Percentiles rank a stretch among this genome's conserved stretches.
These are phyloP conservation scores for Hordeum marinum DNA, from an alignment of 176 grass and related monocot species.

Conservation along the genomic window DNA sequence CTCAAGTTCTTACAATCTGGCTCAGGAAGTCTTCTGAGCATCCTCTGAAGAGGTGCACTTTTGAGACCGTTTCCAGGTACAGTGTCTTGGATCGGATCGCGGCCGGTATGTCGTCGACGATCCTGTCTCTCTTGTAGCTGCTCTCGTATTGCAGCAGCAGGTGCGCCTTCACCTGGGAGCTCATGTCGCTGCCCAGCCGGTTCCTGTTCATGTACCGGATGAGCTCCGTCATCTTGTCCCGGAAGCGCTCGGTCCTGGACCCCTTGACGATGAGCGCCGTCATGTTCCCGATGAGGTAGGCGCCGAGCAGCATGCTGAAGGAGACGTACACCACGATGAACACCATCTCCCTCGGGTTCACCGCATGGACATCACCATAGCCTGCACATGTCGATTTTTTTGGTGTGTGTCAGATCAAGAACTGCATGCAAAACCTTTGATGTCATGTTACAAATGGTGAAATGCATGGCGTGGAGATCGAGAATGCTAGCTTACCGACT, in stretches of 20 bases:
- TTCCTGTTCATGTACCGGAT: conserved; percentile 96
- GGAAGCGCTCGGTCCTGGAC: conserved; percentile 73
- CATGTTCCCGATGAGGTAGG: conserved; percentile 94
- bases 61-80: conserved; percentile 64
- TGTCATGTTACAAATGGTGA: background rate
- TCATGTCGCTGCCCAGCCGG: conserved; percentile 60
- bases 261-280: conserved; percentile 89
- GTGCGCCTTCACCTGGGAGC: conserved; percentile 64
- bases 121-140: conserved; percentile 59
- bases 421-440: background rate
- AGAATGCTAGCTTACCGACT: conserved; percentile 39
- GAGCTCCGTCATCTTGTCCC: conserved; percentile 92
- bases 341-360: conserved; percentile 76
- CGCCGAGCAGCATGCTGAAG: conserved; percentile 71
- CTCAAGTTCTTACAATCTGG: conserved; percentile 71
- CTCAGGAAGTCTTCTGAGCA: conserved; percentile 89
- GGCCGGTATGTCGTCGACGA: conserved; percentile 68
- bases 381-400: conserved; percentile 33
- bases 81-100: conserved; percentile 60
- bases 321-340: conserved; percentile 72
- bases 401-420: background rate
- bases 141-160: conserved; percentile 73
- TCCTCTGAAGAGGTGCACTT: conserved; percentile 62
- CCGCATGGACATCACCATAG: conserved; percentile 75
- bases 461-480: background rate